phyloP scores from a whole-genome alignment of 1,284 basidiomycete genomes.

The Anthracocystis walkeri region DNA sequence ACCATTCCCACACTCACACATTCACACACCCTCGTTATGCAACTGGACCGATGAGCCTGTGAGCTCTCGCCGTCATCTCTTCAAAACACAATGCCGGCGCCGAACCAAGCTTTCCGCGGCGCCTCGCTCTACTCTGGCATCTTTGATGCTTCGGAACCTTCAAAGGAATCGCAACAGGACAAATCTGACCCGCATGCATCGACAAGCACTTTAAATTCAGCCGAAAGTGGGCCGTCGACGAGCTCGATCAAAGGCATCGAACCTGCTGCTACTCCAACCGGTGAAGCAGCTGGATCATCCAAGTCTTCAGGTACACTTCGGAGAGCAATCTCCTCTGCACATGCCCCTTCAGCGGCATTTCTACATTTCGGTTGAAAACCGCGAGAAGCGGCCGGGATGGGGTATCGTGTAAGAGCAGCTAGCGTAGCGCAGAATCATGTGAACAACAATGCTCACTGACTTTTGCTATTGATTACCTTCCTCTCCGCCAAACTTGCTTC shows the following conservation, averaged over 20 bases:
- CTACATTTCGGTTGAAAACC: neutral
- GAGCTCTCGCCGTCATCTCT: neutral
- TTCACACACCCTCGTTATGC: neutral
- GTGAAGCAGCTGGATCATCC: conserved; percentile 8
- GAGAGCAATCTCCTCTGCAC: conserved; percentile 4
- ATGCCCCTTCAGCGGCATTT: neutral
- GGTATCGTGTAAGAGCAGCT: conserved; percentile 4
- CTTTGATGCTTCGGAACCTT: conserved; percentile 27
- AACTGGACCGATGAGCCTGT: neutral
- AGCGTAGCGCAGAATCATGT: neutral
- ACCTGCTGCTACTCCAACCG: neutral
- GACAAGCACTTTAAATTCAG: neutral
- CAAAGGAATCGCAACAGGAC: conserved; percentile 5
- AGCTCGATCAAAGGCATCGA: neutral
- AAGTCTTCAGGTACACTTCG: conserved; percentile 55
- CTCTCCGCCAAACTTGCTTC: neutral
- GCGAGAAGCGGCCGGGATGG: neutral
- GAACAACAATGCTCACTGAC: conserved; percentile 42
- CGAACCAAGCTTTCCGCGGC: conserved; percentile 36
- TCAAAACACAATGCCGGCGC: conserved; percentile 11
- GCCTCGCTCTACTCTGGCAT: conserved; percentile 56
- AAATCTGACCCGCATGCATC: neutral
- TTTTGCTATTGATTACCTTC: conserved; percentile 2
- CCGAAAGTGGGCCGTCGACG: neutral
- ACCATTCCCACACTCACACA: neutral